phyloP scores from a whole-genome alignment of 2,329 filamentous ascomycete species.

The Colletotrichum noveboracense region DNA sequence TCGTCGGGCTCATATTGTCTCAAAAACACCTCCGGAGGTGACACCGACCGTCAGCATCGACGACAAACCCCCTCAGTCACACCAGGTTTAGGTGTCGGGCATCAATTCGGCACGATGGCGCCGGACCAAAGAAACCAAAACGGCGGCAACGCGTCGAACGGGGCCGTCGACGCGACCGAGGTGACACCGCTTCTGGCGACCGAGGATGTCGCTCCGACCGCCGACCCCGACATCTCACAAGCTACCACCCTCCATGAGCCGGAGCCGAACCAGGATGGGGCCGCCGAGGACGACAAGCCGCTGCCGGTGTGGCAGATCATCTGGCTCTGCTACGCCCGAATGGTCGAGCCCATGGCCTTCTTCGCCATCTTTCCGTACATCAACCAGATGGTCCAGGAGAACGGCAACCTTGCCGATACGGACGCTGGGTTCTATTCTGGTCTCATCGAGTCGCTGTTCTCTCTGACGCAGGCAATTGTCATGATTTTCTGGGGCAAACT shows the following conservation, averaged over 20 bases:
- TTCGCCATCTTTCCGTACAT: constrained; percentile 85
- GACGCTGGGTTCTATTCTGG: constrained; percentile 83
- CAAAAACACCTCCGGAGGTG: not conserved
- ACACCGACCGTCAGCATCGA: not conserved
- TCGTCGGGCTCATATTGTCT: not conserved
- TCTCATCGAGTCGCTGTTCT: constrained; percentile 77
- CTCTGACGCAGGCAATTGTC: constrained; percentile 75
- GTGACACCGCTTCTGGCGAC: not conserved
- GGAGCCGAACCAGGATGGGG: not conserved
- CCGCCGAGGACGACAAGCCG: not conserved
- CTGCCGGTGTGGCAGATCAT: constrained; percentile 61
- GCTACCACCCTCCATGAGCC: not conserved
- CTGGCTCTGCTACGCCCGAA: constrained; percentile 73
- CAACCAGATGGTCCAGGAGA: constrained; percentile 75
- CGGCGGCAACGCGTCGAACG: not conserved
- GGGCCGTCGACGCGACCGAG: not conserved
- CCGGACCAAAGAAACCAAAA: not conserved
- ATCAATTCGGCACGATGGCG: not conserved
- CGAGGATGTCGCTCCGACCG: constrained; percentile 4
- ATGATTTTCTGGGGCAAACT: constrained; percentile 75
- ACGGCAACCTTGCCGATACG: constrained; percentile 63
- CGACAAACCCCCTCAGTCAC: not conserved
- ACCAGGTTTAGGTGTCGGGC: not conserved
- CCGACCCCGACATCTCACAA: constrained; percentile 5
- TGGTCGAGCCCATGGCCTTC: constrained; percentile 81